phyloP scores from a whole-genome alignment of 2,329 filamentous ascomycete species.

The Ophiognomonia clavigignenti-juglandacearum region DNA sequence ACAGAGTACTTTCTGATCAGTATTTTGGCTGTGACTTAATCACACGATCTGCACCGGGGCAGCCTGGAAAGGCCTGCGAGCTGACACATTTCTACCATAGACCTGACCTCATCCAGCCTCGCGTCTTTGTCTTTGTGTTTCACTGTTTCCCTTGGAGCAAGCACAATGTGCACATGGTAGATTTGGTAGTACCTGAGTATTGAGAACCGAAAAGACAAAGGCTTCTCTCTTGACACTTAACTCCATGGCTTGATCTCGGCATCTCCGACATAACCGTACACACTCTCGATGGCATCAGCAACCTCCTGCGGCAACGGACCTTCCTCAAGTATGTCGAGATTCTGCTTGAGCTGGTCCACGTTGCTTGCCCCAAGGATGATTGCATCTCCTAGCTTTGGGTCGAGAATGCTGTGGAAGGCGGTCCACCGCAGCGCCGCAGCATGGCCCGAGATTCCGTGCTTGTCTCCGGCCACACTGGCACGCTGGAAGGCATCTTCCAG shows the following conservation, averaged over 20 bases:
- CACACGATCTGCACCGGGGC: no score
- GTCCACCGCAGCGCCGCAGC: constrained; percentile 38
- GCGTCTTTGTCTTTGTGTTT: no score
- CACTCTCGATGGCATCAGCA: not conserved
- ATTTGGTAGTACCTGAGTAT: no score
- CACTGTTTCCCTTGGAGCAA: no score
- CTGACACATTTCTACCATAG: no score
- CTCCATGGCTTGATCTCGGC: not conserved
- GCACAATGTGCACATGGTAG: no score
- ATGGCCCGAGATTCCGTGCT: constrained; percentile 32
- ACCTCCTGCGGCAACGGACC: constrained; percentile 35
- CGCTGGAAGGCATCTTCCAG: constrained; percentile 24
- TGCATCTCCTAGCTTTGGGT: constrained; percentile 27
- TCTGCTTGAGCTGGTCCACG: constrained; percentile 29
- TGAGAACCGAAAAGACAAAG: not conserved
- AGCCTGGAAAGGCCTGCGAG: no score
- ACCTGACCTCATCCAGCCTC: no score
- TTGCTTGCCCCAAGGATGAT: constrained; percentile 32
- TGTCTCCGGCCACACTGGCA: constrained; percentile 22
- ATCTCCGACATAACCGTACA: not conserved
- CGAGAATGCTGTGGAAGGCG: constrained; percentile 29
- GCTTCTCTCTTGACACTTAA: not conserved
- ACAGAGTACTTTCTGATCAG: no score
- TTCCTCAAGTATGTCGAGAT: constrained; percentile 30
- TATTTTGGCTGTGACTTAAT: no score